These are phyloP conservation scores for Davidsoniella eucalypti DNA, from an alignment of 2,329 filamentous ascomycete species.

Conservation along the genomic window DNA sequence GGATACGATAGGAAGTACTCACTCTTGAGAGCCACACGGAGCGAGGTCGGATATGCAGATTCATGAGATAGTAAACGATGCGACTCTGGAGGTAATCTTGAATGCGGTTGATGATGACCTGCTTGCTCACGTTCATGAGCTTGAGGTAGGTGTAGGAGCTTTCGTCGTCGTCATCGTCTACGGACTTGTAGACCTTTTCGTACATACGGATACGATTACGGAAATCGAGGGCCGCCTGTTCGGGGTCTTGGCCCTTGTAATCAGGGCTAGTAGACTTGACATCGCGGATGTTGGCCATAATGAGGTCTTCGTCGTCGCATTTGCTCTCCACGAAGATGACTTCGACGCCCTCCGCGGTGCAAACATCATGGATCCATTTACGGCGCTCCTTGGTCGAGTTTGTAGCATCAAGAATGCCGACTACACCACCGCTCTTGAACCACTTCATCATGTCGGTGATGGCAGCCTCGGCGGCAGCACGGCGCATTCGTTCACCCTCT, in stretches of 20 bases:
- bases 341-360: constrained; percentile 61
- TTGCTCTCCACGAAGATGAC: constrained; percentile 94
- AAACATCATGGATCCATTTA: constrained; percentile 77
- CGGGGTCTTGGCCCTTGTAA: constrained; percentile 86
- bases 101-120: constrained; percentile 96
- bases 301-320: constrained; percentile 87
- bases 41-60: constrained; percentile 88
- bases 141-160: constrained; percentile 85
- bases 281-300: constrained; percentile 96
- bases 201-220: constrained; percentile 90
- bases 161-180: constrained; percentile 68
- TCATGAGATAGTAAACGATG: constrained; percentile 97
- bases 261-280: constrained; percentile 96
- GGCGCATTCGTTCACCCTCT: constrained; percentile 78
- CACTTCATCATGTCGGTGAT: constrained; percentile 87
- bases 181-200: constrained; percentile 89
- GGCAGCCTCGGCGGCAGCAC: constrained; percentile 78
- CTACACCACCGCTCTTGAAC: constrained; percentile 66
- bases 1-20: constrained; percentile 22
- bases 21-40: constrained; percentile 93
- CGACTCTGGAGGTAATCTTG: constrained; percentile 92
- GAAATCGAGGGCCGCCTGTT: constrained; percentile 80
- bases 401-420: constrained; percentile 90
- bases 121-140: constrained; percentile 87
- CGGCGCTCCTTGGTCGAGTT: constrained; percentile 86